Percentiles rank a stretch among this genome's conserved stretches.
Conservation (phyloP, 352 stramenopile genomes). For the Pythium dissotocum region DNA sequence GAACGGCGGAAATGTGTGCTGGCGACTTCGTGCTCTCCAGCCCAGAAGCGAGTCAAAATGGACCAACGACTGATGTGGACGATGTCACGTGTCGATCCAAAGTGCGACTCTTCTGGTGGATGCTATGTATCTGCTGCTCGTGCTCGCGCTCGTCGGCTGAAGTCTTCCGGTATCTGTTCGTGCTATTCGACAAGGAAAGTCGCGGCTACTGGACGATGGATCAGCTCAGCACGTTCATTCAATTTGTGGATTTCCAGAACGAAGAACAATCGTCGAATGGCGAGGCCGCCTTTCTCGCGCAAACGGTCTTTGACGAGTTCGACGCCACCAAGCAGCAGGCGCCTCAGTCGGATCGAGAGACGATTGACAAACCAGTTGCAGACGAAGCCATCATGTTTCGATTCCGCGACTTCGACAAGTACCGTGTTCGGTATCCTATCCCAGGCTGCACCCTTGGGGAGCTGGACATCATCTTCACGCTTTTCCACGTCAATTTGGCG, state of each 20-base stretch:
- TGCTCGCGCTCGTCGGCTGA: conserved; percentile 29
- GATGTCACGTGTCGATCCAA: background rate
- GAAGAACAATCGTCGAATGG: conserved; percentile 9
- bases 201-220: conserved; percentile 29
- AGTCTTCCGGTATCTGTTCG: conserved; percentile 43
- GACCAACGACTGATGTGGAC: background rate
- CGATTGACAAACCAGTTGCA: background rate
- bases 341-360: background rate
- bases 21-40: conserved; percentile 14
- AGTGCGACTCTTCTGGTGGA: conserved; percentile 21
- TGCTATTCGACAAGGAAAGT: conserved; percentile 40
- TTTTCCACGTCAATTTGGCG: conserved; percentile 18
- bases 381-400: conserved; percentile 6
- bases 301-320: conserved; percentile 19
- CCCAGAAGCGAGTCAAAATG: background rate
- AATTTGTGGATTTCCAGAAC: conserved; percentile 5
- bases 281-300: conserved; percentile 16
- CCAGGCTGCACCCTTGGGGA: conserved; percentile 13
- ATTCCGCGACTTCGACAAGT: conserved; percentile 26
- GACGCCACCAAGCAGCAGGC: background rate
- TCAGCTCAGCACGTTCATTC: conserved; percentile 28
- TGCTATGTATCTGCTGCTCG: conserved; percentile 40
- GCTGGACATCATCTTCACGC: conserved; percentile 23
- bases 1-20: conserved; percentile 1
- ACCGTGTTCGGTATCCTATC: conserved; percentile 13